Percentiles rank a stretch among this genome's conserved stretches.
Conservation (phyloP, 2,329 filamentous ascomycete species). For the Fonsecaea monophora region DNA sequence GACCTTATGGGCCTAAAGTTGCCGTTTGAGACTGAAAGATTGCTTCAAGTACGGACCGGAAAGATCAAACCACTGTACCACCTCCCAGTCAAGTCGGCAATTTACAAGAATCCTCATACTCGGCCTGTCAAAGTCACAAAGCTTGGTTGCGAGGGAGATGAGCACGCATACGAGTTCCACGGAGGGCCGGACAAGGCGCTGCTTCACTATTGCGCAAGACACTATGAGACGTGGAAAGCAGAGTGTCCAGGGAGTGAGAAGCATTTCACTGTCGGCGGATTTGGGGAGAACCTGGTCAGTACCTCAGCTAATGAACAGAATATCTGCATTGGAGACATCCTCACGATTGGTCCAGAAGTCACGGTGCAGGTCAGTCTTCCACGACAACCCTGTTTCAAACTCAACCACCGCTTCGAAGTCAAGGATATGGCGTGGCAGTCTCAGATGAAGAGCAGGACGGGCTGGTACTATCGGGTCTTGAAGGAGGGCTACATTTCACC, state of each 20-base stretch:
- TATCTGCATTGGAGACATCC: slow-evolving; percentile 69
- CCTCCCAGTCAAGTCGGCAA: slow-evolving; percentile 16
- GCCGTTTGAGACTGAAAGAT: slow-evolving; percentile 13
- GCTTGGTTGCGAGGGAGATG: slow-evolving; percentile 63
- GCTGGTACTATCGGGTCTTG: slow-evolving; percentile 56
- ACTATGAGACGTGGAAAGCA: slow-evolving; percentile 63
- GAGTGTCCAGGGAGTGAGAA: slow-evolving; percentile 60
- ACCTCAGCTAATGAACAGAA: slow-evolving; percentile 67
- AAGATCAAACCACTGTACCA: slow-evolving; percentile 18
- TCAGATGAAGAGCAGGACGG: slow-evolving; percentile 64
- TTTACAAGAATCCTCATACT: slow-evolving; percentile 22
- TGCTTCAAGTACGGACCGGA: slow-evolving; percentile 22
- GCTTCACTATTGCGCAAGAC: slow-evolving; percentile 64
- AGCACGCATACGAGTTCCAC: slow-evolving; percentile 68
- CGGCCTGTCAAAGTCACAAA: slow-evolving; percentile 15
- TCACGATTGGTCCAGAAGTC: slow-evolving; percentile 55
- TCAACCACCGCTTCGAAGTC: slow-evolving; percentile 70
- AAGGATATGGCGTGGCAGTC: slow-evolving; percentile 67
- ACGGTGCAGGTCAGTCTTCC: slow-evolving; percentile 67
- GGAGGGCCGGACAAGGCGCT: slow-evolving; percentile 70
- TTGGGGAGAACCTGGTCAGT: slow-evolving; percentile 70
- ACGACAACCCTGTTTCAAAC: slow-evolving; percentile 70
- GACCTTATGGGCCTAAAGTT: neutral
- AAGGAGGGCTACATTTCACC: slow-evolving; percentile 16
- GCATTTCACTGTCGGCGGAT: slow-evolving; percentile 64